Evolutionary conservation across 495 filamentous ascomycete genomes (phyloP).

Genomic region (Penicillium bovifimosum): DNA sequence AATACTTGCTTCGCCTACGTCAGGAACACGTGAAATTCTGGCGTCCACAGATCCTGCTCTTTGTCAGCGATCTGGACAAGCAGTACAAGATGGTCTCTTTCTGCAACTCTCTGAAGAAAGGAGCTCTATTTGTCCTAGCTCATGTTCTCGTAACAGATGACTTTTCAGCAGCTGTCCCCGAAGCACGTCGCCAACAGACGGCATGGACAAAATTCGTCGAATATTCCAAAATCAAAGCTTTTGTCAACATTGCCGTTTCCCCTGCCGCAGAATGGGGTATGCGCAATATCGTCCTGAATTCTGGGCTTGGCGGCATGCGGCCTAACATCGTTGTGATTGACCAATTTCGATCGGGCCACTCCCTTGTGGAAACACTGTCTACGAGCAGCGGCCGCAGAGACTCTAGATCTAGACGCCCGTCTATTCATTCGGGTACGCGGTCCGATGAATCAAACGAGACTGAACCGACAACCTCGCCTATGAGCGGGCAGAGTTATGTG

Average conservation of each 20-base stretch:
- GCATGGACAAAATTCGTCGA: constrained; percentile 84
- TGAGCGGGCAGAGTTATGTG: constrained; percentile 64
- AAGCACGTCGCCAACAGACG: constrained; percentile 73
- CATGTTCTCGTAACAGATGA: constrained; percentile 84
- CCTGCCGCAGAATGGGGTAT: constrained; percentile 82
- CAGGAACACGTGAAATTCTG: constrained; percentile 92
- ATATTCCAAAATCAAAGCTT: constrained; percentile 82
- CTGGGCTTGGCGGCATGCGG: constrained; percentile 84
- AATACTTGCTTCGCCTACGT: constrained; percentile 74
- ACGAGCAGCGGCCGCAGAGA: constrained; percentile 19
- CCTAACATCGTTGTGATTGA: constrained; percentile 83
- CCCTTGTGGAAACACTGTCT: constrained; percentile 44
- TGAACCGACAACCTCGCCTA: constrained; percentile 54
- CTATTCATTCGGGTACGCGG: constrained; percentile 10
- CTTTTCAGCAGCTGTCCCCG: constrained; percentile 69
- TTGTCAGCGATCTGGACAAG: constrained; percentile 73
- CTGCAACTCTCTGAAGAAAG: constrained; percentile 88
- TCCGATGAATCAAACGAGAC: constrained; percentile 28
- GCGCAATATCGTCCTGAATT: constrained; percentile 73
- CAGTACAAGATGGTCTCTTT: constrained; percentile 83
- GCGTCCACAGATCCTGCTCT: constrained; percentile 78
- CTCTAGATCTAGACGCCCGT: constrained; percentile 23
- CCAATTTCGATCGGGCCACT: constrained; percentile 55
- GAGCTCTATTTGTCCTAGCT: constrained; percentile 75
- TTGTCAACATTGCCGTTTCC: constrained; percentile 78